A percentile compares a stretch with the other conserved stretches of the same genome.
These are phyloP conservation scores for Sphagnum contortum DNA, from an alignment of 225 moss, liverwort and hornwort species.

Conservation along the genomic window DNA sequence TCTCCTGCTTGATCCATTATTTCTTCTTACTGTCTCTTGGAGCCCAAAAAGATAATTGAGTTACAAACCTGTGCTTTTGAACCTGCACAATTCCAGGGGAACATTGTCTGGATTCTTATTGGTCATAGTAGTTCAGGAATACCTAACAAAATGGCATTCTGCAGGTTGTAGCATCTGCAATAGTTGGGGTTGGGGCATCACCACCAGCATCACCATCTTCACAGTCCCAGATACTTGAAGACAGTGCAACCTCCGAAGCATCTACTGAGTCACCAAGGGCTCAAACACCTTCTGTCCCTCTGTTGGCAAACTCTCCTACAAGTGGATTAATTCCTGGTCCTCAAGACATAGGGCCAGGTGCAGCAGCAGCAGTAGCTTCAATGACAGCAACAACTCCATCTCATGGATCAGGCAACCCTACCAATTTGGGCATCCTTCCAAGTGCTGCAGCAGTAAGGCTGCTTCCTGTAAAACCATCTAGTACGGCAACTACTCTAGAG, in stretches of 20 bases:
- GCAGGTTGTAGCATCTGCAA: neutral
- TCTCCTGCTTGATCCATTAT: no score
- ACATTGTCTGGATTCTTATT: no score
- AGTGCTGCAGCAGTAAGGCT: slow-evolving; percentile 22
- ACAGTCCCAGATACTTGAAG: slow-evolving; percentile 32
- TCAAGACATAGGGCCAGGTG: slow-evolving; percentile 43
- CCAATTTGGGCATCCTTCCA: no score
- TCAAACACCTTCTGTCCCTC: slow-evolving; percentile 28
- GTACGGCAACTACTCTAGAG: slow-evolving; percentile 31
- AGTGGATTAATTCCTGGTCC: slow-evolving; percentile 28
- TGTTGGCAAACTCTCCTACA: slow-evolving; percentile 45
- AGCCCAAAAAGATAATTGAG: no score
- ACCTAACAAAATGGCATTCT: neutral
- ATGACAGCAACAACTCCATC: no score
- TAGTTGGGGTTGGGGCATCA: slow-evolving; percentile 21
- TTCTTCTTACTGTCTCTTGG: no score
- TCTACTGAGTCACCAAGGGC: slow-evolving; percentile 49
- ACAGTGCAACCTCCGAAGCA: slow-evolving; percentile 38
- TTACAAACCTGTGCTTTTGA: no score
- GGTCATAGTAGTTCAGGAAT: no score
- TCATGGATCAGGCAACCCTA: no score
- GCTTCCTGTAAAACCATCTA: slow-evolving; percentile 44
- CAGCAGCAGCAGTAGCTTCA: no score
- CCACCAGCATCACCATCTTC: slow-evolving; percentile 56
- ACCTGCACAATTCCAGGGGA: no score